A percentile compares a stretch with the other conserved stretches of the same genome.
Conservation (phyloP, 2,329 filamentous ascomycete genomes). For the Claviceps maximensis region DNA sequence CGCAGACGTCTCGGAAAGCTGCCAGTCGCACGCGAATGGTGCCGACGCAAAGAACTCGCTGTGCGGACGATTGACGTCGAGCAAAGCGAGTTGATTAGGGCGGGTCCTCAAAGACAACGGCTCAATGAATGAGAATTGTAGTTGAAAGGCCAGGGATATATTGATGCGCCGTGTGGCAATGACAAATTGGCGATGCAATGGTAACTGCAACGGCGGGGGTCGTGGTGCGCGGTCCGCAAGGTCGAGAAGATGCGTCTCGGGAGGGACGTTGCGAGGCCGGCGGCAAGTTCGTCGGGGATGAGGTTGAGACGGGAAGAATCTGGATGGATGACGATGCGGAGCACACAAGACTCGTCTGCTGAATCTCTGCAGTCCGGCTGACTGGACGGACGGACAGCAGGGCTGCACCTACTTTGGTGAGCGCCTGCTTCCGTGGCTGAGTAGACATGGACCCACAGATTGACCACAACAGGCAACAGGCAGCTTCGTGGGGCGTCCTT, state of each 20-base stretch:
- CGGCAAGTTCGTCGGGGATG: background rate
- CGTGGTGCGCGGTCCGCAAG: background rate
- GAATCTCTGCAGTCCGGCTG: no score
- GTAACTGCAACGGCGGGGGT: background rate
- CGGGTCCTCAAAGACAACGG: background rate
- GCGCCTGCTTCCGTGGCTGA: no score
- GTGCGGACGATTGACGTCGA: background rate
- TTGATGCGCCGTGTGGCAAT: background rate
- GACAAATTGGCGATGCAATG: background rate
- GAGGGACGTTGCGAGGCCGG: background rate
- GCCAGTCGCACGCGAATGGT: background rate
- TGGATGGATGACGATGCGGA: conserved; percentile 5
- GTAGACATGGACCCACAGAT: no score
- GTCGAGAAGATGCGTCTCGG: background rate
- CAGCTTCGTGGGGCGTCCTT: no score
- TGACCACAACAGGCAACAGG: background rate
- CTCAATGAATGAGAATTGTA: background rate
- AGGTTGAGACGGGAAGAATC: background rate
- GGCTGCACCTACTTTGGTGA: no score
- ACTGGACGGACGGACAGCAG: no score
- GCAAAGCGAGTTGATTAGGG: background rate
- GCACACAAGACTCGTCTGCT: background rate
- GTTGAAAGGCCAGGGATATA: background rate
- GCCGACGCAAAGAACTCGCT: background rate
- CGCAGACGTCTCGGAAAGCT: background rate